phyloP scores from a whole-genome alignment of 305 asterid species.

The Withania somnifera region DNA sequence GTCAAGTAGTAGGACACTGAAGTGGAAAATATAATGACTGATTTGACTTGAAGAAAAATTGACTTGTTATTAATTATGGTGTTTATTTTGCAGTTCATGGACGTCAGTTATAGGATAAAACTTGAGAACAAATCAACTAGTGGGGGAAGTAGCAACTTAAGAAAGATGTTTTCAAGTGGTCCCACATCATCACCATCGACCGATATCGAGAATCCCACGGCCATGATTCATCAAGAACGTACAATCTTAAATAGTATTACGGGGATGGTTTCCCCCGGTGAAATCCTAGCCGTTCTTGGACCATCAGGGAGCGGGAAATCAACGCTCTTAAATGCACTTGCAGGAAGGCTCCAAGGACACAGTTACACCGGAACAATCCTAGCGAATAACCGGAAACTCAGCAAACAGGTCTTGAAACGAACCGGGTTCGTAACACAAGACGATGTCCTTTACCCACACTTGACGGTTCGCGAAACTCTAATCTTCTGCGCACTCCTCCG shows the following conservation, averaged over 20 bases:
- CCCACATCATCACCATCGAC: slow-evolving; percentile 10
- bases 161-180: slow-evolving; percentile 23
- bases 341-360: slow-evolving; percentile 53
- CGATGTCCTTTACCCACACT: slow-evolving; percentile 61
- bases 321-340: slow-evolving; percentile 69
- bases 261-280: slow-evolving; percentile 72
- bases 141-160: slow-evolving; percentile 12
- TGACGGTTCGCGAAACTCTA: slow-evolving; percentile 73
- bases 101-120: slow-evolving; percentile 56
- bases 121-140: slow-evolving; percentile 30
- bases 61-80: neutral
- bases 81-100: slow-evolving; percentile 50
- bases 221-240: slow-evolving; percentile 24
- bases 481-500: slow-evolving; percentile 56
- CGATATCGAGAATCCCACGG: slow-evolving; percentile 45
- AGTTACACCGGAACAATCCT: slow-evolving; percentile 51
- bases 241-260: slow-evolving; percentile 55
- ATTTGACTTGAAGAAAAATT: neutral
- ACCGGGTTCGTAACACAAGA: slow-evolving; percentile 87
- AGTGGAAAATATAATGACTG: neutral
- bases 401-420: slow-evolving; percentile 24
- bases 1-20: neutral
- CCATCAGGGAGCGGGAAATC: slow-evolving; percentile 98
- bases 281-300: slow-evolving; percentile 67
- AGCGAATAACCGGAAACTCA: slow-evolving; percentile 44